Base-by-base conservation (phyloP, 2,329 filamentous ascomycete species). In the Periconia sp. region DNA sequence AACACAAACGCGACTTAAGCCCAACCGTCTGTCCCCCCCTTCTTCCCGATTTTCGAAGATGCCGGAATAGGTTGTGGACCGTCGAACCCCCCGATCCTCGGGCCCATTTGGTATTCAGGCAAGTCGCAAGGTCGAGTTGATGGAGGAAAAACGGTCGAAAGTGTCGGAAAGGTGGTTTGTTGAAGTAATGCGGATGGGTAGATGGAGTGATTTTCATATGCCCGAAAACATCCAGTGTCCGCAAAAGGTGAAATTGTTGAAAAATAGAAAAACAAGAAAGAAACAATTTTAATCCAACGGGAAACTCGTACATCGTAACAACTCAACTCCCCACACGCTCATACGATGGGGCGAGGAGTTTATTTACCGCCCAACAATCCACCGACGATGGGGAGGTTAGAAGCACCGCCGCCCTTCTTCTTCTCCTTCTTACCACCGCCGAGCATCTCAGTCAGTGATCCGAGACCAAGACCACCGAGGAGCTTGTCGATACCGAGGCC, bases 401-500 rank as follows among this genome's bases (percentile, higher is more conserved):
- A 69, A 9, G 68, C 62, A 49, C 65, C 75, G 18, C 68, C 74
- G 47, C 67, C 65, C 65, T 77, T 79, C 72, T 82, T 80, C 42
- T 45, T 45, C 18, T 45, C 42, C 60, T 81, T 77, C 41, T 80
- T 79, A 2, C 79, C 78, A 11, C 92, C 76, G 31, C 81, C 81
- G 13, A 84, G 71, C 43, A 74, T 70, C 42, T 79, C 77, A 7
- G 78, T 71, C 31, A 84, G 57, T 44, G 76, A 78, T 33, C 81
- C 81, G 18, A 87, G 75, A 6, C 92, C 92, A 27, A 96, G 82
- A 1, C 88, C 83, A 8, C 85, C 85, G 15, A 95, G 82, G 18
- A 94, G 77, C 70, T 89, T 90, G 74, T 87, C 85, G 54, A 95
- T 80, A 14, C 90, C 90, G 18, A 94, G 76, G 1, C 88, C 88